Conservation (phyloP, 1,284 basidiomycete genomes). For the Volvariella volvacea region DNA sequence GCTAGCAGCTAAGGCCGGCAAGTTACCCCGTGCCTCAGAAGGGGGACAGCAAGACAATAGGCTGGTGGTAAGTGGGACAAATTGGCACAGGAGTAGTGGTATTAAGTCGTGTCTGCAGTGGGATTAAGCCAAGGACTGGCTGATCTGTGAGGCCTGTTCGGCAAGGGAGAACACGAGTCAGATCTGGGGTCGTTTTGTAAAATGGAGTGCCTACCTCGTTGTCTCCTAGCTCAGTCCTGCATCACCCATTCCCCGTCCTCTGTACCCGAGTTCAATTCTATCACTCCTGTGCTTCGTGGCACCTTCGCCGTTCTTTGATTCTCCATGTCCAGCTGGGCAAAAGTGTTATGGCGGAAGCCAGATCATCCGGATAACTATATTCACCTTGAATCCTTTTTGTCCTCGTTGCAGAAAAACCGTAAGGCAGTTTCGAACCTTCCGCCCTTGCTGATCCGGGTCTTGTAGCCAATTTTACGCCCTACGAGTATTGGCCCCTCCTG, state of each 20-base stretch:
- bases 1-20: conserved; percentile 51
- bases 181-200: too few relatives aligned
- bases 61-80: conserved; percentile 48
- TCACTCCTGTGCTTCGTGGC: too few relatives aligned
- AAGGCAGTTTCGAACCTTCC: conserved; percentile 23
- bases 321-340: conserved; percentile 42
- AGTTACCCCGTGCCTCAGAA: conserved; percentile 37
- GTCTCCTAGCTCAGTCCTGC: too few relatives aligned
- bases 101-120: conserved; percentile 11
- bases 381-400: conserved; percentile 72
- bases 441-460: conserved; percentile 8
- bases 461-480: conserved; percentile 69
- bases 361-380: conserved; percentile 84
- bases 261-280: too few relatives aligned
- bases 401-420: conserved; percentile 76
- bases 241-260: too few relatives aligned
- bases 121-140: conserved; percentile 12
- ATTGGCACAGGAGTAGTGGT: too few relatives aligned
- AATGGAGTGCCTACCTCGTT: too few relatives aligned
- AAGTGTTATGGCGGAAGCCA: conserved; percentile 77
- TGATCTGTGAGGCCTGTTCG: too few relatives aligned
- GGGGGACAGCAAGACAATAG: conserved; percentile 46
- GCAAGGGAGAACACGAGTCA: too few relatives aligned
- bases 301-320: too few relatives aligned
- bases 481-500: conserved; percentile 71